Base-by-base conservation (phyloP, 192 early-diverging fungal species). In the Backusella luteola region DNA sequence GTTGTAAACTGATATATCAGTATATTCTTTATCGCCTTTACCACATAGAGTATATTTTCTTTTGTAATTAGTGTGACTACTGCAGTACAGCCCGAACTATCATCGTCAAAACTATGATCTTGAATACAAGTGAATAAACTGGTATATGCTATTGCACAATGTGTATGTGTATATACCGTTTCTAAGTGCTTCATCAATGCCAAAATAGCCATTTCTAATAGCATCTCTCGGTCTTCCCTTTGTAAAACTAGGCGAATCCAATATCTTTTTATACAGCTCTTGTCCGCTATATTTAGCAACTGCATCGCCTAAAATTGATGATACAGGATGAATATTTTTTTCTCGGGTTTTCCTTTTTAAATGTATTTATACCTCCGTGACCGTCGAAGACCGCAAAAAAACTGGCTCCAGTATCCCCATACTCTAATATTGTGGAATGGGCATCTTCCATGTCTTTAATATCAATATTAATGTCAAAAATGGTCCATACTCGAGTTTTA, bases 341-440 rank as follows among this genome's bases (percentile, higher is more conserved):
- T 14, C 42, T 11, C 12, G 35, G 21, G 38, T 69, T 56, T 79
- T 38, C 7, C 9, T 35, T 32, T 34, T 21, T 42, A 19, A 34
- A 71, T 78, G 85, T 49, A 49, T n/a, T 11, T 11, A 49, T 88
- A 79, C 94, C 94, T 78, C 97, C 97, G 81, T 99, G 97, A 9
- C 97, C 97, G 83, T 99, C 97, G 83, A 91, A 99, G 17, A 99
- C 97, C 6, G 90, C 95, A 88, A 98, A 99, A 84, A 97, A 98
- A 23, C 94, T 94, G 23, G 83, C 79, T 63, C 89, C 85, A 52
- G 87, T 87, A 32, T 86, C 88, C 17, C 84, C 84, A 21, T 96
- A 74, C 63, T 88, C 89, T 35, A 94, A 85, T 68, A 95, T 74
- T 42, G 95, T 95, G 32, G 96, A 94, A 85, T 99, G 97, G 26